These are phyloP conservation scores for Phytopythium boreale DNA, from an alignment of 352 stramenopile species.

Conservation along the genomic window DNA sequence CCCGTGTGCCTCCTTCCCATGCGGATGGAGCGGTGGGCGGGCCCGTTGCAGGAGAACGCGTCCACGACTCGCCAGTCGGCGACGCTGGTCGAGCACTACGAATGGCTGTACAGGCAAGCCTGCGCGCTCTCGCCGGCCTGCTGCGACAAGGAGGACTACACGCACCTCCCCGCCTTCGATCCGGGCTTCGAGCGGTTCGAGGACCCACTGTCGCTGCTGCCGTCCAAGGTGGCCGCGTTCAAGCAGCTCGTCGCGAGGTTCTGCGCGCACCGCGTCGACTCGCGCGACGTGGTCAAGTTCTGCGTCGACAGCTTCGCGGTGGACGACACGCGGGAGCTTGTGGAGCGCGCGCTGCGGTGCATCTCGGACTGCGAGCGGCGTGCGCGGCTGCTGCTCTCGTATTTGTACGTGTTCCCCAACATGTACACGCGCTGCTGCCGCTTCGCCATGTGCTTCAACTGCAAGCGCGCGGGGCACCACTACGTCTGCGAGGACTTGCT, in stretches of 20 bases:
- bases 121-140: constrained; percentile 24
- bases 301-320: constrained; percentile 6
- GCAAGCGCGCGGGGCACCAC: too few relatives aligned
- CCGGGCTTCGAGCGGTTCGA: background rate
- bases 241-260: constrained; percentile 14
- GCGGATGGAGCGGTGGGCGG: constrained; percentile 19
- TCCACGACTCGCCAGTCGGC: background rate
- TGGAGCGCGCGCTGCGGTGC: constrained; percentile 11
- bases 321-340: constrained; percentile 12
- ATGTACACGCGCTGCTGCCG: too few relatives aligned
- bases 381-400: constrained; percentile 31
- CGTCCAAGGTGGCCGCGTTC: too few relatives aligned
- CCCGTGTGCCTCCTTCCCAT: constrained; percentile 27
- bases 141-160: constrained; percentile 32
- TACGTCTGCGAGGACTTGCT: too few relatives aligned
- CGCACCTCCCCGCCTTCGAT: constrained; percentile 18
- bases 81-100: constrained; percentile 9
- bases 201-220: too few relatives aligned
- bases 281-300: constrained; percentile 15
- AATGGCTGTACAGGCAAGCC: constrained; percentile 15
- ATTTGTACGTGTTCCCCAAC: constrained; percentile 21
- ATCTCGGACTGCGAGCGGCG: constrained; percentile 39
- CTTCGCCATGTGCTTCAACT: too few relatives aligned
- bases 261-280: constrained; percentile 15
- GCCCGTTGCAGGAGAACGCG: background rate